Base-by-base conservation (phyloP, 2,329 filamentous ascomycete species). In the Sclerotiophoma versabilis region DNA sequence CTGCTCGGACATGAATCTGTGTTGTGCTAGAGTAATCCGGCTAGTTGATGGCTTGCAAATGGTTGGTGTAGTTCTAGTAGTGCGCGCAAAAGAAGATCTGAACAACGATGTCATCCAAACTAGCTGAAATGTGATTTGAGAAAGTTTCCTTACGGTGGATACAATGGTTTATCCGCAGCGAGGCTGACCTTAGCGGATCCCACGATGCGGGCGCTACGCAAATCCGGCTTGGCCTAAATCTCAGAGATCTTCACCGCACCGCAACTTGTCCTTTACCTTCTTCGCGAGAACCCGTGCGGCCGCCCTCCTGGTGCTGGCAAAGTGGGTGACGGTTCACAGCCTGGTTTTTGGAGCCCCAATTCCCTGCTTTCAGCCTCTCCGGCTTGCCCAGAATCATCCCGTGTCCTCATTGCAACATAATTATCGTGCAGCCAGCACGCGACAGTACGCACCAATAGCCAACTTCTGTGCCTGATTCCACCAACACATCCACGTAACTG, bases 381-480 rank as follows among this genome's bases (percentile, higher is more conserved):
- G 26, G 55, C 41, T 47, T 32, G 48, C 38, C 55, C 56, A 46
- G 55, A 54, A 48, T 45, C 34, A 32, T 38, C 25, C 50, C 38
- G 37, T 44, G 44, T 48, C 56, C 39, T 61, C 22, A 53, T 39
- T 42, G 42, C 42, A 41, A 23, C 42, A 42, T 39, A 51, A 45
- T 46, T 46, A 63, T 60, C 68, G 67, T 58, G 66, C 58, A 54
- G 58, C 49, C 57, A 59, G 69, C 71, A 72, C 71, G 71, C 71
- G 71, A 73, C 71, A 72, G 56, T 63, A 64, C 58, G 47, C 61
- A 57, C 64, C 68, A 68, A 70, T 70, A 61, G 60, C 46, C 56
- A 56, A 29, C 39, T 29, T 34, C 50, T 55, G 67, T 69, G 65
- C 70, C 70, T 72, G 65, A 56, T 56, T 52, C 49, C 49, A 49